Evolutionary conservation across 1,284 basidiomycete species (phyloP).

Genomic region (Rhodotorula sp.): DNA sequence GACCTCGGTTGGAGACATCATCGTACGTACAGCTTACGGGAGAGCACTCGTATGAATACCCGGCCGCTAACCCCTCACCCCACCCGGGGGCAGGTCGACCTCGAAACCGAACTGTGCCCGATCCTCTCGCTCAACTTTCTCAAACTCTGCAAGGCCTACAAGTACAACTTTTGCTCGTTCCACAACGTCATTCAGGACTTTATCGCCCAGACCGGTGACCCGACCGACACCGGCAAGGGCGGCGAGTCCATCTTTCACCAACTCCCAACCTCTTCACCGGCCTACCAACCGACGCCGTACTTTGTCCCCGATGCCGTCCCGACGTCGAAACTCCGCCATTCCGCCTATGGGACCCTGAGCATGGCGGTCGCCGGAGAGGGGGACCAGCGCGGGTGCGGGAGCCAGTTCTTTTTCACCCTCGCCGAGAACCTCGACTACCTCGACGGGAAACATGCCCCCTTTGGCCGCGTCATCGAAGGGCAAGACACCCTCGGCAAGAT

Average conservation of each 20-base stretch:
- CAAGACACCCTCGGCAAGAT: slow-evolving; percentile 87
- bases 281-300: slow-evolving; percentile 58
- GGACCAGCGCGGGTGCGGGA: slow-evolving; percentile 77
- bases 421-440: slow-evolving; percentile 84
- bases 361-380: slow-evolving; percentile 85
- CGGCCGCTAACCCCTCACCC: not conserved
- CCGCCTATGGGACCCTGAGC: slow-evolving; percentile 81
- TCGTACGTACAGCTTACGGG: slow-evolving; percentile 49
- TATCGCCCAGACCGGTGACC: slow-evolving; percentile 90
- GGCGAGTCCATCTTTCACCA: slow-evolving; percentile 75
- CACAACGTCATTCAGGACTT: slow-evolving; percentile 99
- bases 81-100: slow-evolving; percentile 62
- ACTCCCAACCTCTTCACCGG: slow-evolving; percentile 53
- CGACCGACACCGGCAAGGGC: slow-evolving; percentile 88
- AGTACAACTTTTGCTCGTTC: slow-evolving; percentile 93
- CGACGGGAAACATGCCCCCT: slow-evolving; percentile 92
- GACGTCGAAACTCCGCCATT: slow-evolving; percentile 69
- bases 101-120: slow-evolving; percentile 76
- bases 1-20: slow-evolving; percentile 91
- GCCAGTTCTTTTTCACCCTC: slow-evolving; percentile 95
- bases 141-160: slow-evolving; percentile 93
- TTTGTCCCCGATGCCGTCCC: slow-evolving; percentile 71
- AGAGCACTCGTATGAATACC: too few species aligned
- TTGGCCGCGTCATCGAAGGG: slow-evolving; percentile 93
- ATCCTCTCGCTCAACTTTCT: slow-evolving; percentile 91